A percentile compares a stretch with the other conserved stretches of the same genome.
Conservation (phyloP, 495 filamentous ascomycete genomes). For the Clohesyomyces aquaticus region DNA sequence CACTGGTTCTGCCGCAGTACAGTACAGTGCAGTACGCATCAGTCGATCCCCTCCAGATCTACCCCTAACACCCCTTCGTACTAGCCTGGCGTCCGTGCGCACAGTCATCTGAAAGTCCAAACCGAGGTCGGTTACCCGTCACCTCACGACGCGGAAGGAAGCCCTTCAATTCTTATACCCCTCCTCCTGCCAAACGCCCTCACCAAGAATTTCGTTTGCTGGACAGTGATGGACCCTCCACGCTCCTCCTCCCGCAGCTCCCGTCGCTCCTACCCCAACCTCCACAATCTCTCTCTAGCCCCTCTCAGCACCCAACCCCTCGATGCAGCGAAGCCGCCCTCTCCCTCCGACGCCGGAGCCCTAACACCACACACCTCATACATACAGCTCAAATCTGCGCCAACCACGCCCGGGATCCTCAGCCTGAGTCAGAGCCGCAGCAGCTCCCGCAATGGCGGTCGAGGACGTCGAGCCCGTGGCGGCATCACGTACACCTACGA, state of each 20-base stretch:
- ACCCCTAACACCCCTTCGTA: too few species aligned
- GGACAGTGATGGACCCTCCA: constrained; percentile 25
- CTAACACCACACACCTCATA: constrained; percentile 43
- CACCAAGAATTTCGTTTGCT: background rate
- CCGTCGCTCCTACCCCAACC: constrained; percentile 48
- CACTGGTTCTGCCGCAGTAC: too few species aligned
- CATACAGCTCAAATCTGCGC: constrained; percentile 47
- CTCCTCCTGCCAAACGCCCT: background rate
- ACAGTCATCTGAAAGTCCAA: background rate
- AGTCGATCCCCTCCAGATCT: too few species aligned
- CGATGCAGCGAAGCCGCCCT: constrained; percentile 36
- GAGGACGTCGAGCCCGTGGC: constrained; percentile 21
- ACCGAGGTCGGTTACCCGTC: constrained; percentile 4
- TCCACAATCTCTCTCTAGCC: constrained; percentile 49
- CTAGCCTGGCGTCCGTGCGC: background rate
- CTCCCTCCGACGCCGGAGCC: constrained; percentile 19
- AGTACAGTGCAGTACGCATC: too few species aligned
- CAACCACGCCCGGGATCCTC: constrained; percentile 49
- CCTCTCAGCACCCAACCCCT: constrained; percentile 44
- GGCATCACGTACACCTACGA: constrained; percentile 38
- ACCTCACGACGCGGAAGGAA: constrained; percentile 4
- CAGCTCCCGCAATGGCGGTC: constrained; percentile 36
- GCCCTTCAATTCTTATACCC: background rate
- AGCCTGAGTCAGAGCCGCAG: constrained; percentile 46
- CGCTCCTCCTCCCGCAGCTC: constrained; percentile 34